Conservation (phyloP, 257 asterid species). For the Jaltomata sinuosa region DNA sequence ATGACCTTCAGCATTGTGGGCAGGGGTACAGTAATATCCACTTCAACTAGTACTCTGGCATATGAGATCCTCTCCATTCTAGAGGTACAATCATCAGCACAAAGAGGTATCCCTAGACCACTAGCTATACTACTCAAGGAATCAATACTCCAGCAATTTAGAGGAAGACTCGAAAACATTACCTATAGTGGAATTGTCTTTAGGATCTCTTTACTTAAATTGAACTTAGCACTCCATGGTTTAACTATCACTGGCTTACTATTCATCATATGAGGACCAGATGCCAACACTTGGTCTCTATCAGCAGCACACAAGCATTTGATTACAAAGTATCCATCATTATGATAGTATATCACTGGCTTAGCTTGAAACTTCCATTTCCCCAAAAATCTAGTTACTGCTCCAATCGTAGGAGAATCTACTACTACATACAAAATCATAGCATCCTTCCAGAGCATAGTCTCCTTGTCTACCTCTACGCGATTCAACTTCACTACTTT, state of each 20-base stretch:
- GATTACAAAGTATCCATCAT: background rate
- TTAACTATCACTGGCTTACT: background rate
- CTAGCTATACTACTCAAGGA: no score
- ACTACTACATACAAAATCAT: background rate
- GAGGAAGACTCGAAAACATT: no score
- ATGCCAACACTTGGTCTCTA: background rate
- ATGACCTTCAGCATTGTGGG: no score
- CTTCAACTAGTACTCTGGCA: no score
- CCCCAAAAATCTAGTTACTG: background rate
- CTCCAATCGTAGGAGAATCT: background rate
- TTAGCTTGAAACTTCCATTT: background rate
- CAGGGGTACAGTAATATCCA: no score
- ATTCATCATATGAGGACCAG: background rate
- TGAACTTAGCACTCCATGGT: background rate
- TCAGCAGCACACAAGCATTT: no score
- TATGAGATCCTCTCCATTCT: no score
- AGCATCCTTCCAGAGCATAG: background rate
- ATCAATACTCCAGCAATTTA: no score
- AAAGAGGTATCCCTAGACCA: no score
- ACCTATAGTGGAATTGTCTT: no score
- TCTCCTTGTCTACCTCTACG: background rate
- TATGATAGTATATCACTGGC: background rate
- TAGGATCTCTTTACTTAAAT: background rate
- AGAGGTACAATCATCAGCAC: no score
- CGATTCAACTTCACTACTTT: background rate